Evolutionary conservation across 1,284 basidiomycete species (phyloP), one percentile per base, ranked within the genome.

Genomic region (Marasmius fiardii): DNA sequence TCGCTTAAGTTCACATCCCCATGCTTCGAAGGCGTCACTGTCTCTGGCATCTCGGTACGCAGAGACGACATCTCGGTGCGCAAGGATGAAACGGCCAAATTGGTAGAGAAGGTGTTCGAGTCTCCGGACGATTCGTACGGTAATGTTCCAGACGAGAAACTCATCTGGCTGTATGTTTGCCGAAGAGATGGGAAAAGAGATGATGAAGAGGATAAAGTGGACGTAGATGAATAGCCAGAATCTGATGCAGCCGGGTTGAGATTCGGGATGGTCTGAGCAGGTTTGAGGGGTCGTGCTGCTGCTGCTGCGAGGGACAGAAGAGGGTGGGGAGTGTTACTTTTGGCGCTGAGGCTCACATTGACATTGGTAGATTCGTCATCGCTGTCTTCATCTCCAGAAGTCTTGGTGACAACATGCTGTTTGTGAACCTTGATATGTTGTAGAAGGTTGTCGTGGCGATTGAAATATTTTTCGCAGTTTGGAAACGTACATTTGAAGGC

Each of bases 401-500:
- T 49, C 23, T 18, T 31, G 47, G 26, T 16, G 24, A n/a, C 26
- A 33, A 18, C 47, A n/a, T 39, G 49, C 20, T 8, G 48, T 64
- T 80, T 78, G 68, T 85, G 82, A 35, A 84, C 79, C 47, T 80
- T 79, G 77, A 90, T 85, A 65, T 92, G 90, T 70, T 91, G 88
- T 34, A 84, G 83, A 28, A 93, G 80, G 66, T 94, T 94, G 68
- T 94, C 92, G 65, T 91, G 89, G 51, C 92, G 79, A 68, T 87
- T 90, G 67, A 94, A 94, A 59, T 85, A 83, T 74, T 92, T 92
- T 54, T 81, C 85, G 66, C 92, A 94, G 8, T 82, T 83, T 21
- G 88, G 83, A 68, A 84, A 84, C 10, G 82, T 82, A 69, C 90
- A 94, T 65, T 82, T 82, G 71, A 89, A 85, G 56, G 90, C 89